Base-by-base conservation (phyloP, 208 protist species). In the Tritrichomonas musculus region DNA sequence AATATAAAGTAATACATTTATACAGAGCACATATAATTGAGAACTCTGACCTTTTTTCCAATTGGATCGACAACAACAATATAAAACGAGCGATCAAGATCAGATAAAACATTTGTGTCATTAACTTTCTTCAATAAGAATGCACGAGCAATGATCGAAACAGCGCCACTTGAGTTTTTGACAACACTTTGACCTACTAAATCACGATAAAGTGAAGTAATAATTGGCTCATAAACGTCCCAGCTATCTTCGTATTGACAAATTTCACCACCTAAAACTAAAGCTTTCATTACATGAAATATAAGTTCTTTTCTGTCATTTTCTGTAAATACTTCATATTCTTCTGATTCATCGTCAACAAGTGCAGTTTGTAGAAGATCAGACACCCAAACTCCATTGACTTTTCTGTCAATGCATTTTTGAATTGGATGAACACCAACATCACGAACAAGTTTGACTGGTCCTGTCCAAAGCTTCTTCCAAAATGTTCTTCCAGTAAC, bases 241-340 rank as follows among this genome's bases (percentile, higher is more conserved):
- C 77, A 88, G 22, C 57, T 47, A 88, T 88, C 77, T 88, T 88
- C 77, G 47, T 60, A 88, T 57, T 88, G 77, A 27, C 77, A 88
- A 57, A 88, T 57, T 39, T 88, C 77, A 14, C 77, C 77, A 57
- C 77, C 77, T 27, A 88, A 20, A 88, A 88, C 77, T 5, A 88
- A 27, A 11, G 47, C 14, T 57, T 88, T 88, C 44, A 88, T 88
- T 17, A 88, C n/a, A 13, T 57, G 47, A 5, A 88, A 88, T 39
- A 88, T 44, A 0, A 88, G 30, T 30, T 88, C 77, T 17, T 39
- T 88, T 25, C 77, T 25, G 39, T 88, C 77, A n/a, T 88, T 33
- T 30, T 53, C 41, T 8, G 77, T 60, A 57, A 88, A 88, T 4
- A 57, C 47, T 60, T 53, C 77, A 49, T 88, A 88, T 88, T 88